Evolutionary conservation across 2,329 filamentous ascomycete genomes (phyloP), one percentile per base, ranked within the genome.

Genomic region (Alternaria gansuensis): DNA sequence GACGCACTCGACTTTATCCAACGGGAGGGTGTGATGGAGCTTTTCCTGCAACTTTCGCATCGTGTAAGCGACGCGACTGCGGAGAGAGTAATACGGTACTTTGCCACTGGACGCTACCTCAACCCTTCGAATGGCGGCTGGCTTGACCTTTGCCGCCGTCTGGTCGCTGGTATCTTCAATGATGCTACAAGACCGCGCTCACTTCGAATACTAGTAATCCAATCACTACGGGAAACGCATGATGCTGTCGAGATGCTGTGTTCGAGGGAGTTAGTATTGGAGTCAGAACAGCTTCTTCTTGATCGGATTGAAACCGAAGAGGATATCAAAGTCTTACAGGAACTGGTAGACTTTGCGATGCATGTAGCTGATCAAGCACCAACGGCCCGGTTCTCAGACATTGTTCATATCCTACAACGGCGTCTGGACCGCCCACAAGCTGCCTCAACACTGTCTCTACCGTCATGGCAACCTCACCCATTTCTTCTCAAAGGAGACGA

Each of bases 41-140:
- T 92, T 67, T 87, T 93, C 61, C 82, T 86, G 29, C 80, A 83
- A 24, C 83, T 91, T 14, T 85, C 88, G 54, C 78, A 80, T 14
- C 82, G 86, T 34, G 81, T 92, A 8, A 87, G 87, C 5, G 87
- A 92, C 69, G 84, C 85, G 4, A 85, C 87, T 8, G 88, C 85
- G 2, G 84, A 83, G 45, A 80, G 89, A 10, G 84, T 92, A 24
- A 82, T 92, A 41, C 84, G 87, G 43, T 87, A 91, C 71, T 90
- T 89, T 63, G 83, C 84, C 54, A 86, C 90, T 52, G 89, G 90
- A 63, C 83, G 88, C 44, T 88, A 87, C 67, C 90, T 90, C 67
- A 89, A 88, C 43, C 90, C 90, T 2, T 90, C 90, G 0, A 88
- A 91, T 66, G 76, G 83, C 45, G 81, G 85, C 34, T 93, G 90